Conservation (phyloP, 2,329 filamentous ascomycete species). For the Botrytis galanthina region DNA sequence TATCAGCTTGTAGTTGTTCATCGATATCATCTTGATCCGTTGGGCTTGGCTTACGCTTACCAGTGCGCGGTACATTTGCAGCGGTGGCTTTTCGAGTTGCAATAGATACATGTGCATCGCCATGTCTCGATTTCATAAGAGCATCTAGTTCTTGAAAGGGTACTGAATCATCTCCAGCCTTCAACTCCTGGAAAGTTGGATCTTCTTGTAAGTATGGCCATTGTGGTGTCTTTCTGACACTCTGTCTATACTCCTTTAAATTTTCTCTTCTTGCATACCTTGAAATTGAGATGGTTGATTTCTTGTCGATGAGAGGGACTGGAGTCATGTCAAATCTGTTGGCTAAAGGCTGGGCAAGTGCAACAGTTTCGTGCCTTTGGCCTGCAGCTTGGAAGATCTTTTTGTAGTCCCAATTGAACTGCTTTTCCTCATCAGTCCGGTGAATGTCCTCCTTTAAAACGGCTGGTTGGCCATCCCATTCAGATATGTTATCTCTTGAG, state of each 20-base stretch:
- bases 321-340: conserved; percentile 45
- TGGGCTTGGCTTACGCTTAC: conserved; percentile 31
- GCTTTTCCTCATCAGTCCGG: conserved; percentile 35
- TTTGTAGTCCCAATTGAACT: conserved; percentile 44
- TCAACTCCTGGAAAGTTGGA: conserved; percentile 43
- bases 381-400: conserved; percentile 42
- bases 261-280: conserved; percentile 47
- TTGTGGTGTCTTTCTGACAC: conserved; percentile 43
- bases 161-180: conserved; percentile 29
- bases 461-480: conserved; percentile 20
- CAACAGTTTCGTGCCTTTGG: conserved; percentile 43
- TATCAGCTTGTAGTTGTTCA: conserved; percentile 22
- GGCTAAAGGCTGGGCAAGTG: conserved; percentile 48
- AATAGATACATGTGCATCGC: background rate
- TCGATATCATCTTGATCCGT: conserved; percentile 26
- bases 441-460: conserved; percentile 20
- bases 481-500: conserved; percentile 18
- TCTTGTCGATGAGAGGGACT: conserved; percentile 47
- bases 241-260: conserved; percentile 44
- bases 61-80: conserved; percentile 21
- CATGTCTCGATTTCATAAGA: conserved; percentile 32
- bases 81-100: conserved; percentile 6
- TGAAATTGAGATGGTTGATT: conserved; percentile 46
- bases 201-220: conserved; percentile 46
- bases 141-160: conserved; percentile 30